Evolutionary conservation across 1,284 basidiomycete genomes (phyloP).

Genomic region (Pascua sp.): DNA sequence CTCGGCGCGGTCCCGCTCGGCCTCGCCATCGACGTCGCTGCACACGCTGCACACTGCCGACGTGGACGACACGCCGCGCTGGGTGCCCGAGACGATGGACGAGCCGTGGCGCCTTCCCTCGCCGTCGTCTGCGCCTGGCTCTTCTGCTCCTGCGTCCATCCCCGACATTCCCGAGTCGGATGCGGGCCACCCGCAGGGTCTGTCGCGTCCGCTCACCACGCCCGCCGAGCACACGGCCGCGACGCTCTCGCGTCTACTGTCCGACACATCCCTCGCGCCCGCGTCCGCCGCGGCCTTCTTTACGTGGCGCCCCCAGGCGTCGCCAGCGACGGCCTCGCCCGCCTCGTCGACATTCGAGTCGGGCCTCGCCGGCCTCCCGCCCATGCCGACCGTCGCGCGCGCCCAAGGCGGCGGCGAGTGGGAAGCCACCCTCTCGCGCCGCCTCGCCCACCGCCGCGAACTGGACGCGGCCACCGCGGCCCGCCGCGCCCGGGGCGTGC

Average conservation of each 20-base stretch:
- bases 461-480: constrained; percentile 11
- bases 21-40: too few species aligned
- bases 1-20: too few species aligned
- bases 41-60: neutral
- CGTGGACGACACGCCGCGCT: constrained; percentile 4
- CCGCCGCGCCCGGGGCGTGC: constrained; percentile 1
- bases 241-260: constrained; percentile 10
- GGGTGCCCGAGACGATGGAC: neutral
- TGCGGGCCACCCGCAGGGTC: neutral
- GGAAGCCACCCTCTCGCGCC: constrained; percentile 39
- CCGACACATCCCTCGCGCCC: constrained; percentile 1
- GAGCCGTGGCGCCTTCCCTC: constrained; percentile 4
- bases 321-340: constrained; percentile 14
- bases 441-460: constrained; percentile 38
- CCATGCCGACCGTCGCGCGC: constrained; percentile 41
- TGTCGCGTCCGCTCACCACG: neutral
- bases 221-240: constrained; percentile 3
- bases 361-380: constrained; percentile 1
- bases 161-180: neutral
- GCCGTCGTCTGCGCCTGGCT: neutral
- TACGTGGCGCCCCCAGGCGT: constrained; percentile 21
- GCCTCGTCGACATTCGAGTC: constrained; percentile 13
- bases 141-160: neutral
- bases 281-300: constrained; percentile 25
- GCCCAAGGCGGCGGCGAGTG: constrained; percentile 39